Conservation (phyloP, 148 eudicot genomes). For the Suaeda aralocaspica region DNA sequence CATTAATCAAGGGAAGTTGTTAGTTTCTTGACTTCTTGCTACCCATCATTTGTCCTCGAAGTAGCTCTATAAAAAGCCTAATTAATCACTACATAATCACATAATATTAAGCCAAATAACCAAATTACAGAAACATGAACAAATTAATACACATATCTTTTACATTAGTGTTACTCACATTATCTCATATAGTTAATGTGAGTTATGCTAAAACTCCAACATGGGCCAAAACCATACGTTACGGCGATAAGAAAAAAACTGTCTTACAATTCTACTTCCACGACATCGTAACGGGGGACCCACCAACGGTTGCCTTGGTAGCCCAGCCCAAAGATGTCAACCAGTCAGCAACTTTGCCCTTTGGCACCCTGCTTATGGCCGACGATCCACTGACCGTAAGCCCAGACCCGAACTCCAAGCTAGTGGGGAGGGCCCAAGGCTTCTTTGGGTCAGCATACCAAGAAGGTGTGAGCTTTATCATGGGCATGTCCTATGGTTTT, state of each 20-base stretch:
- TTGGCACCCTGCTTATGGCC: constrained; percentile 32
- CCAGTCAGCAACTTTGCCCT: constrained; percentile 16
- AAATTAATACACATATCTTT: background rate
- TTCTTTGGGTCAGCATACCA: constrained; percentile 15
- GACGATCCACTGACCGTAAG: constrained; percentile 38
- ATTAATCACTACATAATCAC: background rate
- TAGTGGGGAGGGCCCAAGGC: constrained; percentile 57
- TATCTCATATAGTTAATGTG: background rate
- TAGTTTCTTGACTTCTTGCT: too few species aligned
- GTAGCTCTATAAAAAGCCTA: background rate
- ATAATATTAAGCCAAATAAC: background rate
- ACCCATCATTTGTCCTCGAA: too few species aligned
- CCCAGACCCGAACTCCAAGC: constrained; percentile 33
- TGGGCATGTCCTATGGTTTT: constrained; percentile 31
- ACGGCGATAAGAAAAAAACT: constrained; percentile 16
- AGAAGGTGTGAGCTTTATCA: constrained; percentile 19
- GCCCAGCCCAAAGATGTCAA: background rate
- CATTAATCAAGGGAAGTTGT: too few species aligned
- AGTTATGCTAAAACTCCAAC: background rate
- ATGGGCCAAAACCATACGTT: constrained; percentile 12
- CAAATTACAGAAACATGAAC: background rate
- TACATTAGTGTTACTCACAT: background rate
- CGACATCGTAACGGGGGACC: constrained; percentile 21
- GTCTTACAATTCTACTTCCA: constrained; percentile 31
- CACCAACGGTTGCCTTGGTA: constrained; percentile 16